phyloP scores from a whole-genome alignment of 306 rosid genomes.

The Cicer judaicum region DNA sequence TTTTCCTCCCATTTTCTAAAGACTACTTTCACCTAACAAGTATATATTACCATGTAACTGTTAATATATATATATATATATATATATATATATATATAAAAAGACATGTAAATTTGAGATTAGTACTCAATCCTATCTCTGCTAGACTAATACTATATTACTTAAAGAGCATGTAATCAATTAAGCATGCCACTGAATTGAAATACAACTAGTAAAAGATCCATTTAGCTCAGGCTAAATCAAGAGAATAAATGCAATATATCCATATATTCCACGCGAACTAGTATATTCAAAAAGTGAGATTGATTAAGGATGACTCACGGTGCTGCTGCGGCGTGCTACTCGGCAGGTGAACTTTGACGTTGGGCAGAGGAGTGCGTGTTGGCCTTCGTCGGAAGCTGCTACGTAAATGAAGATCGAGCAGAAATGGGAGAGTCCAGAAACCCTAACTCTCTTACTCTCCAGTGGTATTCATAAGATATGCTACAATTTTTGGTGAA shows the following conservation, averaged over 20 bases:
- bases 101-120: too few relatives aligned
- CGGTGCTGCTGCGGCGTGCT: neutral
- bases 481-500: neutral
- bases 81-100: too few relatives aligned
- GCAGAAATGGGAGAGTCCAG: neutral
- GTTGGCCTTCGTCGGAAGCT: neutral
- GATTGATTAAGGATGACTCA: neutral
- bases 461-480: neutral
- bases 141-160: neutral
- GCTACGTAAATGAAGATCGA: neutral
- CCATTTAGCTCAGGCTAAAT: neutral
- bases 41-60: too few relatives aligned
- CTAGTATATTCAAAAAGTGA: neutral
- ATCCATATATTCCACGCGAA: neutral
- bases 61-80: too few relatives aligned
- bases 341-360: neutral
- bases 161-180: neutral
- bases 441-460: constrained; percentile 9
- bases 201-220: neutral
- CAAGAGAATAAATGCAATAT: neutral
- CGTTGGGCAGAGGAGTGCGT: neutral
- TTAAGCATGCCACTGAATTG: neutral
- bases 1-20: too few relatives aligned
- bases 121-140: neutral
- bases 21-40: too few relatives aligned